Evolutionary conservation across 306 rosid species (phyloP).

Genomic region (Herpetospermum pedunculosum): DNA sequence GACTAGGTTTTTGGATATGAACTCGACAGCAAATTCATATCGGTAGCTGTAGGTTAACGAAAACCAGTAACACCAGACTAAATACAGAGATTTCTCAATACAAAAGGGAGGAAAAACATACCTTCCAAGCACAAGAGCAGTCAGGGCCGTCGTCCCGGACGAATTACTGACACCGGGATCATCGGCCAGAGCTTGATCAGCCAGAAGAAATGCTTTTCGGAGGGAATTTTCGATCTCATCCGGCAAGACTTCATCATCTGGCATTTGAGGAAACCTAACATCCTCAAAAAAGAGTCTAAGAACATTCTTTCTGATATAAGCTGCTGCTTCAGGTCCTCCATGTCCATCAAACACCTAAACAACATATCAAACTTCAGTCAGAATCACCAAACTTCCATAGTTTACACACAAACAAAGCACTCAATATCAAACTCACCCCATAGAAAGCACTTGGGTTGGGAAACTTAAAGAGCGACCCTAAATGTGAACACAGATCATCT

Average conservation of each 20-base stretch:
- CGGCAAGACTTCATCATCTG: conserved; percentile 39
- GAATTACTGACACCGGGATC: conserved; percentile 65
- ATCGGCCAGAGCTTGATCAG: conserved; percentile 79
- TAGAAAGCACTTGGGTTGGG: conserved; percentile 90
- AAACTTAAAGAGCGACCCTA: conserved; percentile 53
- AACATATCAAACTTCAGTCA: conserved; percentile 11
- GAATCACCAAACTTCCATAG: conserved; percentile 7
- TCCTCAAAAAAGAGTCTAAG: conserved; percentile 68
- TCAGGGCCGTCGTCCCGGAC: conserved; percentile 83
- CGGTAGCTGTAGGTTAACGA: not conserved
- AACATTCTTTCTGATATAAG: conserved; percentile 61
- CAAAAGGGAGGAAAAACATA: conserved; percentile 10
- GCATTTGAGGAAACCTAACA: conserved; percentile 52
- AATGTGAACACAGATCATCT: conserved; percentile 63
- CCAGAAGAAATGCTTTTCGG: conserved; percentile 55
- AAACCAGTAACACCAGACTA: not conserved
- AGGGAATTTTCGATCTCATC: conserved; percentile 60
- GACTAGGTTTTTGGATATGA: not conserved
- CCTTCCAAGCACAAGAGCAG: conserved; percentile 89
- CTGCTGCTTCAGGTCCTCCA: conserved; percentile 99
- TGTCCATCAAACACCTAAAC: conserved; percentile 93
- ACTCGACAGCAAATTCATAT: not conserved
- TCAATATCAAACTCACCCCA: conserved; percentile 51
- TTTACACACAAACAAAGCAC: not conserved
- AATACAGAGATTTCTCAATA: not conserved